Base-by-base conservation (phyloP, 1,139 yeast genomes). In the Magnusiomyces paraingens region DNA sequence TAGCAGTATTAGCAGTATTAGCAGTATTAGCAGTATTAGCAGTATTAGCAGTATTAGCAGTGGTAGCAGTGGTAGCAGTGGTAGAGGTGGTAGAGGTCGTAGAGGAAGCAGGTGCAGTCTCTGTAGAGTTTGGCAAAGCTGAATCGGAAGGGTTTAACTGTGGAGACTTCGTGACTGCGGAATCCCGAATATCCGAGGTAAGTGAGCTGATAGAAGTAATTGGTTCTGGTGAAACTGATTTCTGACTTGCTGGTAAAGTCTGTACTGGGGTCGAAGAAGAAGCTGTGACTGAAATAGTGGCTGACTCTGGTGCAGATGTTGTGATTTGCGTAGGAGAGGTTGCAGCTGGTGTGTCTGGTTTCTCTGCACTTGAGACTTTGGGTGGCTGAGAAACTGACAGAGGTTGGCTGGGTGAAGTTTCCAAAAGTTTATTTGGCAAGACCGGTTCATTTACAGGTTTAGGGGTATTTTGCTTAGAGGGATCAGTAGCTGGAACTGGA, bases 321-420 rank as follows among this genome's bases (percentile, higher is more conserved):
- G 39, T 20, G 12, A 20, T 1, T 45, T 46, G 17, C 46, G 50
- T 10, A 20, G 42, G 15, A 40, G 50, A 14, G 40, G 46, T 40
- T 49, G 49, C 32, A 42, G 48, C 12, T 47, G 39, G 2, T 47
- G 40, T 32, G 35, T 44, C 21, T 41, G 44, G 11, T 43, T 41
- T 26, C 38, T 39, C 11, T 43, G 29, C 20, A n/a, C 39, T 32
- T 43, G 52, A 11, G 32, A 36, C 43, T 50, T 47, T 40, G 29
- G 14, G 47, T 12, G 20, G 18, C 45, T 48, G 41, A 15, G 17
- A 14, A 26, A 5, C 32, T 26, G 4, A 4, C 32, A 8, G 8
- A 8, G 32, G 32, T 8, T 26, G 4, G 32, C 8, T 26, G 32
- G 32, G 8, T 26, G 32, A 5, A 26, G 32, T 5, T 8, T 26